Evolutionary conservation across 2,329 filamentous ascomycete species (phyloP), one percentile per base, ranked within the genome.

Genomic region (Hawksworthiomyces lignivorus): DNA sequence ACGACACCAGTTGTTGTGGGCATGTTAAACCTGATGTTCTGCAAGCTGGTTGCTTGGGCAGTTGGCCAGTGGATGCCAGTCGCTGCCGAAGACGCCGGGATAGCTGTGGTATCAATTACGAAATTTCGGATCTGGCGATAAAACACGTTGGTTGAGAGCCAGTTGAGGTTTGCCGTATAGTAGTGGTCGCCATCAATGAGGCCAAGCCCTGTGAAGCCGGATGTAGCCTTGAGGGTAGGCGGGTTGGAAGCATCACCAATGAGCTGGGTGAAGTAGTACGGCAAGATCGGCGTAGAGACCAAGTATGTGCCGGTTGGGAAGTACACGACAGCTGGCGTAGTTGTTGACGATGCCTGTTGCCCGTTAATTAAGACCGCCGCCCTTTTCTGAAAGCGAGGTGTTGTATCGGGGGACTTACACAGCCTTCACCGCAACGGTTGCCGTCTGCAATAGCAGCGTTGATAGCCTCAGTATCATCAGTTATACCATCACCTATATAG

Each of bases 401-500:
- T n/a, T n/a, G n/a, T n/a, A n/a, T n/a, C n/a, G n/a, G n/a, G 17
- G 22, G 24, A 35, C 32, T 10, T 35, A 35, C 35, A 24, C 43
- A 45, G 28, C 45, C 48, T 7, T 44, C 22, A 15, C 37, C 49
- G 22, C 50, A 48, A 33, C 49, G 47, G 28, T 40, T 44, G 19
- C 44, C 44, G 17, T 58, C 54, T 42, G 74, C 67, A 44, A 92
- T 70, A 12, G 84, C 73, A 15, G 63, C 63, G 55, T 88, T 82
- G 46, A 92, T 75, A n/a, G 75, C 77, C 9, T 65, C 67, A 2
- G 86, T 88, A 56, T 92, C 87, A 50, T 92, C 86, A 1, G 82
- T 80, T 2, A 58, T 56, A 21, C 84, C 86, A 52, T 46, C 39
- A 12, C 36, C 24, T 26, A 12, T n/a, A n/a, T n/a, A n/a, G n/a